These are phyloP conservation scores for Nicotiana otophora DNA, from an alignment of 257 asterid species.

Conservation along the genomic window DNA sequence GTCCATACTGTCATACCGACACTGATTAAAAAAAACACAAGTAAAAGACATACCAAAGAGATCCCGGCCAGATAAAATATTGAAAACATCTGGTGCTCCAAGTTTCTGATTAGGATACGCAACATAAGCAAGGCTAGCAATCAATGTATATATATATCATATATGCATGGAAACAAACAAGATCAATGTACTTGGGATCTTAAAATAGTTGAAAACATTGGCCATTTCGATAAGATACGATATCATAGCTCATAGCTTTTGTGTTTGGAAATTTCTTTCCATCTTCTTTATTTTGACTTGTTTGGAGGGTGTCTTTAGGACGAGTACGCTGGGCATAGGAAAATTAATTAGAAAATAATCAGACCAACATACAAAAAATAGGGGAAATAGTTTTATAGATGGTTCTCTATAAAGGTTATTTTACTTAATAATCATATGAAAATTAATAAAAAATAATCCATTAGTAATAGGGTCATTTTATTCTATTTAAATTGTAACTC, in stretches of 20 bases:
- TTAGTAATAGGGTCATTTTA: too few species aligned
- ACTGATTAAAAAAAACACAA: not conserved
- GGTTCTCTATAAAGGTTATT: too few species aligned
- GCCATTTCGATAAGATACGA: not conserved
- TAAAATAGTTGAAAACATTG: not conserved
- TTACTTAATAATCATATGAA: too few species aligned
- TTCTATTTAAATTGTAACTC: too few species aligned
- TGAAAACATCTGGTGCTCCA: not conserved
- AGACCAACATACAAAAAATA: not conserved
- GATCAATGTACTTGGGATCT: not conserved
- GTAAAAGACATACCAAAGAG: not conserved
- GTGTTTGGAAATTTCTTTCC: not conserved
- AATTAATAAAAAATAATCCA: too few species aligned
- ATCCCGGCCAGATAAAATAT: not conserved
- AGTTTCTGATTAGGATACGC: not conserved
- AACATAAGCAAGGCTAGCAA: not conserved
- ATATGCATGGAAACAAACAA: not conserved
- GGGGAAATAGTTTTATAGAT: too few species aligned
- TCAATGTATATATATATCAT: not conserved
- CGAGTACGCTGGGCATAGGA: not conserved
- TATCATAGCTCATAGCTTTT: not conserved
- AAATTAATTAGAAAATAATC: not conserved
- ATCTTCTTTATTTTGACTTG: not conserved
- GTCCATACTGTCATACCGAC: too few species aligned
- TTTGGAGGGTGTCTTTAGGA: not conserved